Base-by-base conservation (phyloP, 2,329 filamentous ascomycete genomes). In the Exophiala phaeomuriformis region DNA sequence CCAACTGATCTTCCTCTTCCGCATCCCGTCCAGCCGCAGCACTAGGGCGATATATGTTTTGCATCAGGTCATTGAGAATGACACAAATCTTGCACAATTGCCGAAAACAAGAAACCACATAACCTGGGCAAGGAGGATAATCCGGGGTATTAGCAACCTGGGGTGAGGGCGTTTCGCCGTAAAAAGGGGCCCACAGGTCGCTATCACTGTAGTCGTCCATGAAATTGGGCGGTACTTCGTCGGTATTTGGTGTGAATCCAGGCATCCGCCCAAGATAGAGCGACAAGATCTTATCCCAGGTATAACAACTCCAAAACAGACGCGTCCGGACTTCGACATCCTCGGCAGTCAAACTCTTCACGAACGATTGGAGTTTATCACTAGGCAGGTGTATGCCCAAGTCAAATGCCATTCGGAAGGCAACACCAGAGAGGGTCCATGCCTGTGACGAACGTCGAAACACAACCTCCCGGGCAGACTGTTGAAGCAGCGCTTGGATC, bases 21-120 rank as follows among this genome's bases (percentile, higher is more conserved):
- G 53, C 40, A 4, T 55, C 49, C 69, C 71, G 28, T 60, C 68
- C 67, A 3, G 68, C 69, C 12, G 69, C 74, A 4, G 71, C 64
- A 36, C 75, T 74, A 0, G 55, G 43, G 6, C 71, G 69, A 47
- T 77, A 77, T 2, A 77, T 69, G 49, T 68, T 71, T 59, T 70
- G 74, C 39, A 71, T 64, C 47, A 73, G 75, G 47, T 66, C 69
- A 49, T 76, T 75, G 64, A 78, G 66, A 19, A 75, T 71, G 5
- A 77, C 62, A 1, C 73, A 76, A 0, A 80, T 69, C 46, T 69
- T 65, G 56, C 64, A 66, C 30, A 64, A 44, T 30, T 61, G 55
- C 29, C 58, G 61, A 42, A 67, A 67, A 51, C 64, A 65, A 5
- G 64, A 65, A 5, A 66, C 54, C 9, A 63, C 55, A 43, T 66